Percentiles rank a stretch among this genome's conserved stretches.
phyloP scores from a whole-genome alignment of 495 filamentous ascomycete genomes.

The Opeltia flavorubescens region DNA sequence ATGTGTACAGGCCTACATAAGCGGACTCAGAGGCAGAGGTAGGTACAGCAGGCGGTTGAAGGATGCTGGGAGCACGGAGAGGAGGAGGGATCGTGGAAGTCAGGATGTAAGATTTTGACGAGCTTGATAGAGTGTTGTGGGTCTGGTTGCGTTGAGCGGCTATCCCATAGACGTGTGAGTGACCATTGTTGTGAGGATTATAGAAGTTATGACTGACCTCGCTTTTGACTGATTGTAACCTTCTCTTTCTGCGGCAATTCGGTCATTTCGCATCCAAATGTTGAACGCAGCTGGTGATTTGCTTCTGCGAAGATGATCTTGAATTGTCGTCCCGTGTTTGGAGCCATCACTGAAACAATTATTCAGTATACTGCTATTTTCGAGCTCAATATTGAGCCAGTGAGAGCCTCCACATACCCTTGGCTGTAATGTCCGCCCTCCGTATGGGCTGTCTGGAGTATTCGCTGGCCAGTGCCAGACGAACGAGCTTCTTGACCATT shows the following conservation, averaged over 20 bases:
- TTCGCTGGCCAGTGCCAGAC: slow-evolving; percentile 81
- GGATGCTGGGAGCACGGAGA: slow-evolving; percentile 50
- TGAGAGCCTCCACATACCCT: slow-evolving; percentile 33
- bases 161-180: slow-evolving; percentile 11
- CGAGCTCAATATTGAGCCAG: background rate
- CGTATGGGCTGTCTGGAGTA: slow-evolving; percentile 67
- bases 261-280: slow-evolving; percentile 77
- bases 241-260: slow-evolving; percentile 75
- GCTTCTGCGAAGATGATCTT: slow-evolving; percentile 54
- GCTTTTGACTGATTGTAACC: slow-evolving; percentile 56
- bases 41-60: slow-evolving; percentile 53
- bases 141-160: slow-evolving; percentile 44
- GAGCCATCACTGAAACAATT: slow-evolving; percentile 25
- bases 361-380: background rate
- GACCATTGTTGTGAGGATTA: background rate
- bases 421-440: slow-evolving; percentile 63
- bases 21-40: slow-evolving; percentile 51
- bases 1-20: slow-evolving; percentile 68
- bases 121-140: slow-evolving; percentile 21
- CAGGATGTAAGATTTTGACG: slow-evolving; percentile 63
- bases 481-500: slow-evolving; percentile 67
- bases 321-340: slow-evolving; percentile 36
- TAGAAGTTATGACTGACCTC: slow-evolving; percentile 16
- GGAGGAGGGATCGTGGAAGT: slow-evolving; percentile 49
- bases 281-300: slow-evolving; percentile 44